Base-by-base conservation (phyloP, 495 filamentous ascomycete genomes). In the Poronia punctata region DNA sequence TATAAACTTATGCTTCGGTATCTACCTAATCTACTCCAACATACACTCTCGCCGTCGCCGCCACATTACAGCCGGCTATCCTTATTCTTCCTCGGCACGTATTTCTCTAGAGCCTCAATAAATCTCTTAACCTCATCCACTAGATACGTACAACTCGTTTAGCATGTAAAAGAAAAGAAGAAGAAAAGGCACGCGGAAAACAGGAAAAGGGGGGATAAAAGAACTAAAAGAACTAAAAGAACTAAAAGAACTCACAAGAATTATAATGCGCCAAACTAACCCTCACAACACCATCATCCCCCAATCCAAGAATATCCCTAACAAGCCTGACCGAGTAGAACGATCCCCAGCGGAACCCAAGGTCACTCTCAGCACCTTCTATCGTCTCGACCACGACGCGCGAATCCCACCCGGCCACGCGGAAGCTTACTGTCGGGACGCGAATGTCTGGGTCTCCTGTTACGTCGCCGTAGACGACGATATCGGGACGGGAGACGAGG, bases 191-290 rank as follows among this genome's bases (percentile, higher is more conserved):
- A 44, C 15, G 19, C 15, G 7, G 6, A 21, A 8, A 10, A 7
- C 4, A 18, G n/a, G 18, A 19, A 17, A 28, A 14, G 17, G 10
- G 9, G 21, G 20, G 4, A 20, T 9, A 2, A 9, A 15, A 22
- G n/a, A 3, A 23, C n/a, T n/a, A n/a, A n/a, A n/a, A n/a, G n/a
- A n/a, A n/a, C n/a, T n/a, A n/a, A n/a, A n/a, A n/a, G n/a, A 15
- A 23, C 9, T 1, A 19, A 36, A 26, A 5, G 9, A 35, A 68
- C 74, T 71, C 51, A 80, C 80, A 61, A 5, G 78, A 85, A 53
- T 87, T 88, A 62, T 87, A 87, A 65, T 86, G 82, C 57, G 82
- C 71, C 65, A 84, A 66, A 49, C 74, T 80, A 24, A 85, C 78
- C 55, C 83, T 72, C 11, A 84, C 70, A 14, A 87, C 77, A 2